Evolutionary conservation across 768 basidiomycete species (phyloP), one percentile per base, ranked within the genome.

Genomic region (Phlebiopsis flavidoalba): DNA sequence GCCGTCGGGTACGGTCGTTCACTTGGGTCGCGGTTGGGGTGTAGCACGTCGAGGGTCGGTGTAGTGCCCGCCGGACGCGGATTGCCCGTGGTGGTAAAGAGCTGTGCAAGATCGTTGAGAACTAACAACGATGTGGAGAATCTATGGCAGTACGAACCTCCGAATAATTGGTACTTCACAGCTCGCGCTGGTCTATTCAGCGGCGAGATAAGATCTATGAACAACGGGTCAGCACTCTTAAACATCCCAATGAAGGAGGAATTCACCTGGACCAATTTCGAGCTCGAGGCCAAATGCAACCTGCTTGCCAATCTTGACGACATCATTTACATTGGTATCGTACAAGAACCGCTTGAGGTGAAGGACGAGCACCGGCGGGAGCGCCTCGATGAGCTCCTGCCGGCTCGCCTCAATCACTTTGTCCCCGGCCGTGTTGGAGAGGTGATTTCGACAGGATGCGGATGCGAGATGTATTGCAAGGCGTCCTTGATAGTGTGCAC

Each of bases 281-380:
- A 99, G 71, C 71, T 91, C 90, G 0, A 88, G 80, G 22, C 82
- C 81, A 75, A 94, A 95, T 24, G 77, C 76, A 0, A 98, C 82
- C 60, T 86, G 84, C 75, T 97, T 98, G 55, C 82, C 83, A 45
- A 89, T 84, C 75, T 99, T 99, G 53, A 90, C 88, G 2, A 93
- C 92, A 26, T 88, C 91, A 12, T 83, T 83, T 0, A 84, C 84
- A 14, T 74, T 76, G 3, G 83, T 81, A 67, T 95, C 95, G 70
- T 95, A 98, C 54, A 86, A 78, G 77, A 98, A 98, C 45, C 95
- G 76, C 73, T 98, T 97, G 69, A 97, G 79, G 69, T 97, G 95
- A 17, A 97, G 77, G 26, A 96, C 85, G 52, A 98, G 78, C 11
- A 96, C 83, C 0, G 87, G 86, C 2, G 95, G 95, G 8, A 95